phyloP scores from a whole-genome alignment of 2,329 filamentous ascomycete species.

The Helotiales sp. region DNA sequence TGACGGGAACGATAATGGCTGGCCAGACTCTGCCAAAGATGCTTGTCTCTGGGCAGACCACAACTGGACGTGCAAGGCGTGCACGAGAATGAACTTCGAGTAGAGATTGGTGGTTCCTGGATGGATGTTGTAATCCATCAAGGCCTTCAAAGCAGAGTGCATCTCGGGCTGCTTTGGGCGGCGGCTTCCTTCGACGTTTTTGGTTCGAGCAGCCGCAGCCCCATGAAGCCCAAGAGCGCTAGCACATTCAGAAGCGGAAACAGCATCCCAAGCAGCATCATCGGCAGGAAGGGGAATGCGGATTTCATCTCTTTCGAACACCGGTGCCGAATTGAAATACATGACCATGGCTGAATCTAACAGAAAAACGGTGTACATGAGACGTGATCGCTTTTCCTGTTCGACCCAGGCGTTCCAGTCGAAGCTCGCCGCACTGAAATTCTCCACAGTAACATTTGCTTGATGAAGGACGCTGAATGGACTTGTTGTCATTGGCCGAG shows the following conservation, averaged over 20 bases:
- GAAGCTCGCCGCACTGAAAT: constrained; percentile 53
- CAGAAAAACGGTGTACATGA: constrained; percentile 65
- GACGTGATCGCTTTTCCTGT: constrained; percentile 67
- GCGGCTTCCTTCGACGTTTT: constrained; percentile 63
- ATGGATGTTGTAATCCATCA: constrained; percentile 61
- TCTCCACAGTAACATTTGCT: constrained; percentile 47
- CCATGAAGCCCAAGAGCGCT: constrained; percentile 65
- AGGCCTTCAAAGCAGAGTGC: constrained; percentile 58
- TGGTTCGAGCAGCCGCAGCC: constrained; percentile 49
- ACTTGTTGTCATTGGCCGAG: constrained; percentile 51
- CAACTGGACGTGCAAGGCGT: constrained; percentile 66
- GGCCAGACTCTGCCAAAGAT: constrained; percentile 30
- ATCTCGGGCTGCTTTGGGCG: constrained; percentile 65
- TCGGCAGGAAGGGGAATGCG: constrained; percentile 69
- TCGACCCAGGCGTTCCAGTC: constrained; percentile 69
- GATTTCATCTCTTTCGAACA: constrained; percentile 65
- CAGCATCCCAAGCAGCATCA: constrained; percentile 73
- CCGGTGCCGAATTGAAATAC: constrained; percentile 68
- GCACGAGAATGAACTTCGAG: constrained; percentile 73
- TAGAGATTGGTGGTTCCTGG: constrained; percentile 69
- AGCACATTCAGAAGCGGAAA: constrained; percentile 57
- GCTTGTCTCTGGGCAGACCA: constrained; percentile 48
- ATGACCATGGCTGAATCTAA: constrained; percentile 65
- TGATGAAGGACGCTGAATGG: constrained; percentile 63
- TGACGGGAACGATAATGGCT: constrained; percentile 26